Base-by-base conservation (phyloP, 2,329 filamentous ascomycete species). In the Stagonosporopsis rhizophila region DNA sequence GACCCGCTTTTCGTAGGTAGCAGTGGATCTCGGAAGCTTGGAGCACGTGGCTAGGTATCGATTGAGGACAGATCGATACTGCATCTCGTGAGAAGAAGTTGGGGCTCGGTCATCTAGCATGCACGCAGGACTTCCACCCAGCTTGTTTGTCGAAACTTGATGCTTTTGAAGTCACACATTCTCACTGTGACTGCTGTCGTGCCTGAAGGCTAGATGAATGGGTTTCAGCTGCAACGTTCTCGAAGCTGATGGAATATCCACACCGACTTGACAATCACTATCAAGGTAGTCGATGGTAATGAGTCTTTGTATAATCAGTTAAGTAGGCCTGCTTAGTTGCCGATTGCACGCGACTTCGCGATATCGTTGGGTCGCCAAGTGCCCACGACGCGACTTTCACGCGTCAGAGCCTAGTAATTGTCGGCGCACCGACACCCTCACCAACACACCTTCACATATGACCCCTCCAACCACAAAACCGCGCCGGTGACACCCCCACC, bases 331-430 rank as follows among this genome's bases (percentile, higher is more conserved):
- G 30, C 30, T 14, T n/a, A n/a, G 5, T n/a, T 5, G 14, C 30
- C 30, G 30, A 32, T 11, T 39, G 38, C 52, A 55, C 44, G 42
- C 17, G 39, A 25, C 22, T 37, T 47, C 53, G 42, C 45, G 46
- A 44, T 32, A 47, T 34, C 17, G 20, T n/a, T n/a, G 48, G 46
- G 25, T 17, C 41, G 47, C 55, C 52, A 55, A 56, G 44, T 49
- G 35, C n/a, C 42, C 27, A 41, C 44, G 37, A 46, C 50, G 50
- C 50, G 50, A 38, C 49, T 58, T 57, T 67, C 62, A 70, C 70
- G 69, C 69, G 69, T 71, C 62, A 57, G 59, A 47, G 53, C 61
- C 59, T 60, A 62, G 56, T 57, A 56, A 60, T 64, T 60, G 56
- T 56, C 28, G 59, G 40, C 54, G 47, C 54, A 52, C 40, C 52